Evolutionary conservation across 208 protist species (phyloP), one percentile per base, ranked within the genome.

Genomic region (Wallacemonas sp.): DNA sequence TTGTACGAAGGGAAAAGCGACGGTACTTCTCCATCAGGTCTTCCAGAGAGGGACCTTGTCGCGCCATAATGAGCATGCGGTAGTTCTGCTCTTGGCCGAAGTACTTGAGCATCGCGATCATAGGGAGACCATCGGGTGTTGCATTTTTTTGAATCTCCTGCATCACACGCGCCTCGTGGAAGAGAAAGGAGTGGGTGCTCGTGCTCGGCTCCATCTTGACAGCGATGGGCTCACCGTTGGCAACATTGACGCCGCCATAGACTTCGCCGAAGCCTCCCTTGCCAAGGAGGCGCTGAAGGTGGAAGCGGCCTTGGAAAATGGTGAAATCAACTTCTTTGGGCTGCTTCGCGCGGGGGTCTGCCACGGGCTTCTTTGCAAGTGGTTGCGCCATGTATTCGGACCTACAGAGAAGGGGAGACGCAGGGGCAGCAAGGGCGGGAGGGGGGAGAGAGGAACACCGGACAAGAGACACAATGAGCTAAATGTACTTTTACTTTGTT

Each of bases 21-120:
- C 70, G 62, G 45, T 69, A 61, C 49, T 95, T 87, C n/a, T 82
- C 67, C 26, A 83, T 67, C 17, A 88, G 68, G 74, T 99, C 97
- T 58, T 99, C 98, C 9, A 99, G 82, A 19, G 91, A 97, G 30
- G 96, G 93, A 0, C 98, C 98, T 1, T 99, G 87, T 3, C 99
- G 76, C 21, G 99, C 97, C 85, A 99, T 99, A 28, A 99, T 96
- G 77, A 99, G 96, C 11, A 99, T 97, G 67, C 99, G 98, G 69
- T 98, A 98, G 60, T 98, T 90, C 9, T 96, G 94, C 64, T 99
- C 97, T 41, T 94, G 62, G 9, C 98, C 98, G 78, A 93, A 99
- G 75, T 96, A 99, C 65, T 93, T 93, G 6, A 99, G 82, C 39
- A 77, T 82, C 1, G 98, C 97, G 30, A 99, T 93, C 38, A 97